A percentile compares a stretch with the other conserved stretches of the same genome.
phyloP scores from a whole-genome alignment of 257 asterid genomes.

The Solanum virginianum region DNA sequence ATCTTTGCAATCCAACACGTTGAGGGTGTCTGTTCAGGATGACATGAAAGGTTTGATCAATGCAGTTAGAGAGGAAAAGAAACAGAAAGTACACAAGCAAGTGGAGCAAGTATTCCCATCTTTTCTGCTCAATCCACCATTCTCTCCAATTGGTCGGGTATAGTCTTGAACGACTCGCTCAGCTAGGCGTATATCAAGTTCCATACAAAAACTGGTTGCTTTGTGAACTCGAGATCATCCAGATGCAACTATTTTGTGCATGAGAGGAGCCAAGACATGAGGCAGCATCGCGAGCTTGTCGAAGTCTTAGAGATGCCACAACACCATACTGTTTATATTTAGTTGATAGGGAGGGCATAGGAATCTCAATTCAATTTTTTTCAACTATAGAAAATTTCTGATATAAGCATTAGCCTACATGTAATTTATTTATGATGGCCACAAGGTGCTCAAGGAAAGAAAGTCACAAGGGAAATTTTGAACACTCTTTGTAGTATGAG shows the following conservation, averaged over 20 bases:
- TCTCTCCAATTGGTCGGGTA: conserved; percentile 81
- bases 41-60: conserved; percentile 41
- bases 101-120: conserved; percentile 46
- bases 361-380: conserved; percentile 7
- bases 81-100: conserved; percentile 22
- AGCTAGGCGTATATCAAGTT: neutral
- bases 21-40: conserved; percentile 44
- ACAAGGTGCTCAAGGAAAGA: neutral
- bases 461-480: neutral
- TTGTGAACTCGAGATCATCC: neutral
- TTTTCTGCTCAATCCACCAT: conserved; percentile 65
- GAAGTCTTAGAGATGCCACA: neutral
- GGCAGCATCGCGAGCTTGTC: neutral
- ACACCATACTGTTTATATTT: conserved; percentile 20
- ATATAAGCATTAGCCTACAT: neutral
- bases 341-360: conserved; percentile 15
- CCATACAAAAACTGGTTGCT: neutral
- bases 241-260: neutral
- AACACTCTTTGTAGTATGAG: neutral
- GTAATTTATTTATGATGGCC: neutral
- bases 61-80: conserved; percentile 42
- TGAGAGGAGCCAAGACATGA: neutral
- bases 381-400: neutral
- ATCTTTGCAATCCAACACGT: conserved; percentile 37
- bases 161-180: conserved; percentile 12